Base-by-base conservation (phyloP, 257 asterid species). In the Fraxinus anomala region DNA sequence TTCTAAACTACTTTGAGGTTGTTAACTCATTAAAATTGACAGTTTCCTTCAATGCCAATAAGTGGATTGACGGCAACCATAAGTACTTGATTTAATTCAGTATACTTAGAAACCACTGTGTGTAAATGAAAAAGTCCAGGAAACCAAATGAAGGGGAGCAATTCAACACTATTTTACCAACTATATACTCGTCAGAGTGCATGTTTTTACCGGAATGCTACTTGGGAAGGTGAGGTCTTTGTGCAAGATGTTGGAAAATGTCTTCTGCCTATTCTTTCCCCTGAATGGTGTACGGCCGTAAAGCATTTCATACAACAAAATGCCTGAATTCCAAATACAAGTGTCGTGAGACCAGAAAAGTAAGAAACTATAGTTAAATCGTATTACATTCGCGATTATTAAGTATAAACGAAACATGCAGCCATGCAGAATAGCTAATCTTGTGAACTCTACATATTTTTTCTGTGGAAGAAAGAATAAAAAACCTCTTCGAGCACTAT, bases 221-320 rank as follows among this genome's bases (percentile, higher is more conserved):
- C 98, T 95, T 39, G 98, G 99, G 88, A 95, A 95, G 81, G 99
- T 95, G 83, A 93, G 96, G 84, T 93, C 99, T 85, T 95, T 95
- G 88, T 90, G 91, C 85, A 95, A 77, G 83, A 95, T 90, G 87
- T 95, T 95, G 80, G 98, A 83, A 73, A 95, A 95, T 65, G 99
- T 95, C 87, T 91, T 94, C 87, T 92, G 99, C 86, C 97, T 88
- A 66, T 94, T 94, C 86, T 94, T 94, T 82, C 97, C 98, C 85
- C 98, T 88, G 88, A 94, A 94, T 16, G 98, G 98, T 4, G 98
- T 91, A 66, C 97, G 97, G n/a, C 98, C 98, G 28, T 92, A 94
- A 26, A 94, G 91, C 98, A 94, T 92, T 85, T 94, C 98, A 59
- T 92, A 92, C 33, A 94, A 90, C 85, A 94, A 83, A 78, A 94